A percentile compares a stretch with the other conserved stretches of the same genome.
These are phyloP conservation scores for Colletotrichum sp. DNA, from an alignment of 2,329 filamentous ascomycete genomes.

Conservation along the genomic window DNA sequence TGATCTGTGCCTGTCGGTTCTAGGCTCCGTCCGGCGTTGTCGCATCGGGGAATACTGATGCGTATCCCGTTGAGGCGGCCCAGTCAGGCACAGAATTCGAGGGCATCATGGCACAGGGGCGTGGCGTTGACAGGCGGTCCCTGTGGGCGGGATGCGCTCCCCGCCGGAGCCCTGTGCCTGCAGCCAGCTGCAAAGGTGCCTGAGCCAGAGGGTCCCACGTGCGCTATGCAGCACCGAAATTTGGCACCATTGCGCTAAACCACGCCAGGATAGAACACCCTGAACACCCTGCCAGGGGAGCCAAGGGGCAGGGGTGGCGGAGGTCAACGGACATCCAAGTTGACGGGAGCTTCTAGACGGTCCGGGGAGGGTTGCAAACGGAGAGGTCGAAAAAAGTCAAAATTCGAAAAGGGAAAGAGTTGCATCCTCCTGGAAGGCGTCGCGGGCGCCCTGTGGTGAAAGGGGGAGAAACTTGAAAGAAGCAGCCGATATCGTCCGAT, in stretches of 20 bases:
- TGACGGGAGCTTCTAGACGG: constrained; percentile 4
- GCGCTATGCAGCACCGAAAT: constrained; percentile 19
- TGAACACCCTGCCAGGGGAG: neutral
- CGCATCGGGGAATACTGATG: neutral
- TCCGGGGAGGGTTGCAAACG: constrained; percentile 18
- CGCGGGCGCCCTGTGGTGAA: constrained; percentile 1
- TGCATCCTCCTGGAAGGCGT: neutral
- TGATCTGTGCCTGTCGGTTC: neutral
- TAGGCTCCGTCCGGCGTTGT: neutral
- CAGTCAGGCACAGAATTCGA: neutral
- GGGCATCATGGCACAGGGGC: constrained; percentile 7
- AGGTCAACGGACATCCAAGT: neutral
- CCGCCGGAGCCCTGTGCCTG: neutral
- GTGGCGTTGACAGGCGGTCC: neutral
- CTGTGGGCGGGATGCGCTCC: constrained; percentile 6
- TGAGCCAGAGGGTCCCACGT: constrained; percentile 18
- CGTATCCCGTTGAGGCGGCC: neutral
- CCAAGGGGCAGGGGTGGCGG: constrained; percentile 8
- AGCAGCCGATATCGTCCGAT: neutral
- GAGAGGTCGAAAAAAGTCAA: constrained; percentile 6
- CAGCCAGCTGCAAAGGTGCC: constrained; percentile 18
- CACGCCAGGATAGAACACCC: neutral
- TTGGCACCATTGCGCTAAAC: constrained; percentile 13
- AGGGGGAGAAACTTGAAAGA: neutral
- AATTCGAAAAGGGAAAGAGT: constrained; percentile 17